Evolutionary conservation across 139 green algal species (phyloP).

Genomic region (Chlamydomonas sp.): DNA sequence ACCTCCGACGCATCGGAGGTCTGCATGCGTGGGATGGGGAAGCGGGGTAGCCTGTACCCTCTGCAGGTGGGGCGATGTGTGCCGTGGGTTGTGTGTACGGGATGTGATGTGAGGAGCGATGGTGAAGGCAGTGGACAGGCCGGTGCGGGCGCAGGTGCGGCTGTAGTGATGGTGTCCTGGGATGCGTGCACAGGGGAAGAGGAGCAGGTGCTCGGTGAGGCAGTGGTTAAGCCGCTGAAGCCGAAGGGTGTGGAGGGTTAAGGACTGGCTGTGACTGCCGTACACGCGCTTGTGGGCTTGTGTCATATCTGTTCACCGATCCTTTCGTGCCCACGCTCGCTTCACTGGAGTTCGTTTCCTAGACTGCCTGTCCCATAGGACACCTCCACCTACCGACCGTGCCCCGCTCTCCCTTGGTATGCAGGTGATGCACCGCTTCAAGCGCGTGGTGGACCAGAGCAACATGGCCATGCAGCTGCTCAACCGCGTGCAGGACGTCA

Average conservation of each 20-base stretch:
- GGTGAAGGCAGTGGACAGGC: no score
- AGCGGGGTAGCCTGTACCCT: neutral
- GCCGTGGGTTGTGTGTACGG: neutral
- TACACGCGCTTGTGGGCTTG: neutral
- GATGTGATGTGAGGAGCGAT: neutral
- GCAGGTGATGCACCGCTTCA: slow-evolving; percentile 55
- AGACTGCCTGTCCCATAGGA: neutral
- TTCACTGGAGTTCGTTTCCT: neutral
- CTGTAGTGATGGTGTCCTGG: no score
- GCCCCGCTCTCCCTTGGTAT: neutral
- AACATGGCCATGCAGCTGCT: slow-evolving; percentile 58
- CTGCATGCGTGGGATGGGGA: neutral
- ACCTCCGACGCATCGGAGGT: neutral
- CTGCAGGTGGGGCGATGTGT: neutral
- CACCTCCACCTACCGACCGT: neutral
- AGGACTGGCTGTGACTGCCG: neutral
- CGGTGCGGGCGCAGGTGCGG: no score
- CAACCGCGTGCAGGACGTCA: slow-evolving; percentile 40
- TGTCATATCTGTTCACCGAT: neutral
- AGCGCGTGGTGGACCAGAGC: slow-evolving; percentile 54
- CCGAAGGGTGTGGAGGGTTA: neutral
- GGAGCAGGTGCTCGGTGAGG: no score
- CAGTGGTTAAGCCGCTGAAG: no score
- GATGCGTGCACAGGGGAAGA: no score
- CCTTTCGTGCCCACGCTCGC: neutral